These are phyloP conservation scores for Aechmea fasciata DNA, from an alignment of 176 grass and related monocot species.

Conservation along the genomic window DNA sequence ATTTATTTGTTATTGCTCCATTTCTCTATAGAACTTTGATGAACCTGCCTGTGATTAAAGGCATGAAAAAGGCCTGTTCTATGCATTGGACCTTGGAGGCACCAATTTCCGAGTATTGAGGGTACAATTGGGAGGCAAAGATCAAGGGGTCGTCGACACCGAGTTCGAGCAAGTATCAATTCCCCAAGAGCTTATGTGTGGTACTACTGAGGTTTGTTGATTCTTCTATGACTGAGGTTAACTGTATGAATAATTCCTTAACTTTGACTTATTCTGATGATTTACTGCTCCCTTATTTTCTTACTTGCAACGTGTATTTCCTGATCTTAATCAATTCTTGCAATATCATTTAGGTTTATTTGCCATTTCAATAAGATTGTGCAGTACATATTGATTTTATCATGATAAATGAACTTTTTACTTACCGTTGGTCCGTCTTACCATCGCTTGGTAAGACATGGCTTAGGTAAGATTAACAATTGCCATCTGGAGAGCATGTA, in stretches of 20 bases:
- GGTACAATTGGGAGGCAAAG: slow-evolving; percentile 71
- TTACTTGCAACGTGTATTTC: background rate
- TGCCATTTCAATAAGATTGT: background rate
- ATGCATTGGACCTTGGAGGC: slow-evolving; percentile 78
- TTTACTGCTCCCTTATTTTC: too few species aligned
- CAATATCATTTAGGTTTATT: background rate
- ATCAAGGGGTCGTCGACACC: slow-evolving; percentile 44
- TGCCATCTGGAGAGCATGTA: too few species aligned
- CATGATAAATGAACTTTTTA: too few species aligned
- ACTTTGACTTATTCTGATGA: too few species aligned
- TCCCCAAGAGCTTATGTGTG: slow-evolving; percentile 60
- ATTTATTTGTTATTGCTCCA: background rate
- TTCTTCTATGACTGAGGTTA: background rate
- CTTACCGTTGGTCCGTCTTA: too few species aligned
- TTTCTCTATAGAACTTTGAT: background rate
- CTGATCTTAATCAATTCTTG: background rate
- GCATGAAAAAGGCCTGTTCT: slow-evolving; percentile 49
- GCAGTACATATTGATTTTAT: too few species aligned
- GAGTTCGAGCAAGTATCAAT: slow-evolving; percentile 56
- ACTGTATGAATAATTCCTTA: too few species aligned
- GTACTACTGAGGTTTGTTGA: slow-evolving; percentile 16
- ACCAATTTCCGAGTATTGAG: slow-evolving; percentile 81
- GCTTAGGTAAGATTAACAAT: too few species aligned
- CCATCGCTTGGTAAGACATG: too few species aligned
- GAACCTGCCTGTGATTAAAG: background rate